Evolutionary conservation across 495 filamentous ascomycete genomes (phyloP), one percentile per base, ranked within the genome.

Genomic region (Hypomontagnella monticulosa): DNA sequence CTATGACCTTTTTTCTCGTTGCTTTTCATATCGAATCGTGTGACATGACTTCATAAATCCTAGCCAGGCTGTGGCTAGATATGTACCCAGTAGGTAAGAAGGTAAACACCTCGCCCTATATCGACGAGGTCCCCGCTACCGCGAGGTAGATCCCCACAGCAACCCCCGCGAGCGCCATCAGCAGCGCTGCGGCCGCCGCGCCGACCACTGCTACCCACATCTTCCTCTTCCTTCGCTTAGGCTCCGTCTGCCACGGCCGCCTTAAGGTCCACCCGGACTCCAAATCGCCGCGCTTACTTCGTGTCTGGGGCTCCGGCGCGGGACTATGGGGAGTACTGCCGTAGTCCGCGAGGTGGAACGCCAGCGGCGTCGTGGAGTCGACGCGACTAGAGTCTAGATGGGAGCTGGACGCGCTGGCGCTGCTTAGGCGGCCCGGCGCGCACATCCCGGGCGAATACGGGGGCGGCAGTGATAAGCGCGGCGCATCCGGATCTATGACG

Each of bases 91-190:
- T 30, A 49, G 48, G 37, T 38, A 18, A 48, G 6, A 14, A 23
- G 30, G 12, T 4, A 19, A 4, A 18, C 44, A 18, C 15, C 32
- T 50, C 16, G 18, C n/a, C 27, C 49, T 61, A 61, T 67, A 58
- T 34, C 11, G 52, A 5, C 23, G 38, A 16, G 15, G 62, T 41
- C 11, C 59, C 55, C 23, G 60, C 46, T 32, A 69, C 55, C 33
- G 66, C 59, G 15, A 69, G 36, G 11, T 58, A 63, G 10, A 69
- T 43, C 43, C 66, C 66, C n/a, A 69, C 60, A 42, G 49, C 42
- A 4, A 69, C 37, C 36, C 66, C 66, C 1, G 50, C 66, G 37
- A 69, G 33, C 18, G 56, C 50, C 42, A 60, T 50, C 42, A 69
- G 3, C 27, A 67, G 16, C 14, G 64, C 64, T 4, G 50, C 55